These are phyloP conservation scores for Scedosporium apiospermum DNA, from an alignment of 2,329 filamentous ascomycete species.

Conservation along the genomic window DNA sequence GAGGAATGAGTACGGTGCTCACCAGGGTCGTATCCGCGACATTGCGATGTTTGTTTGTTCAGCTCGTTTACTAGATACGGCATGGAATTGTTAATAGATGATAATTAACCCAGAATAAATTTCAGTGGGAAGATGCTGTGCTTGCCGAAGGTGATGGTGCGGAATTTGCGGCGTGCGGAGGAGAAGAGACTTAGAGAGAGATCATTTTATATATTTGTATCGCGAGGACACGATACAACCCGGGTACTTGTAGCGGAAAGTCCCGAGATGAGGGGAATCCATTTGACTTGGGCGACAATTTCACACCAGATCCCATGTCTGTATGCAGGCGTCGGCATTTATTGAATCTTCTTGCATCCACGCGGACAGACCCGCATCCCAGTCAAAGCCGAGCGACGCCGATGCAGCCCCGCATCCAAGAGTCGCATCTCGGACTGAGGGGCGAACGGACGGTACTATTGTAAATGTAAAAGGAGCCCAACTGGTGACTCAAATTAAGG, in stretches of 20 bases:
- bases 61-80: not conserved
- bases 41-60: not conserved
- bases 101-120: not conserved
- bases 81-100: not conserved
- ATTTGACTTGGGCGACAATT: too few species aligned
- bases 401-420: not conserved
- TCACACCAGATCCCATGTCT: too few species aligned
- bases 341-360: not conserved
- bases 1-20: not conserved
- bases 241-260: too few species aligned
- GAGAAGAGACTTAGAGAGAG: not conserved
- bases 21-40: not conserved
- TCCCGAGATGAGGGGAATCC: too few species aligned
- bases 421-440: not conserved
- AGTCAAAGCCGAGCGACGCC: not conserved
- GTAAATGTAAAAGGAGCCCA: not conserved
- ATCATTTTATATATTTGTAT: not conserved
- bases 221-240: too few species aligned
- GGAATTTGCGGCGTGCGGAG: not conserved
- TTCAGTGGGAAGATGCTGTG: not conserved
- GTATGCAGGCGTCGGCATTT: not conserved
- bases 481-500: too few species aligned
- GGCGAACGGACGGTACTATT: not conserved
- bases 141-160: not conserved
- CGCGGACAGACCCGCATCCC: not conserved